Evolutionary conservation across 2,329 filamentous ascomycete species (phyloP).

Genomic region (Pseudogymnoascus pannorum): DNA sequence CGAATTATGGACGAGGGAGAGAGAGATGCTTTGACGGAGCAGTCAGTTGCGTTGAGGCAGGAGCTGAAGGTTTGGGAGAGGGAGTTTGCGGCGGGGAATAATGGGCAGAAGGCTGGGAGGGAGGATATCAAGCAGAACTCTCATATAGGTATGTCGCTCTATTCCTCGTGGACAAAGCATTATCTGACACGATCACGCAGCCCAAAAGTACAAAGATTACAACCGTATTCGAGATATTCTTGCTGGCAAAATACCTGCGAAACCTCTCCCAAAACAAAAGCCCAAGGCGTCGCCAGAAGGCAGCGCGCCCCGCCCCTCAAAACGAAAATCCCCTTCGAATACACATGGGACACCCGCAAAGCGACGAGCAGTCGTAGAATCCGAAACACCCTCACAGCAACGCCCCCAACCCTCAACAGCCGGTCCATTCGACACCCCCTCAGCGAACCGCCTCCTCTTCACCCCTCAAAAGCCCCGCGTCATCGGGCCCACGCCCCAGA

Average conservation of each 20-base stretch:
- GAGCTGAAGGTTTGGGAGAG: conserved; percentile 71
- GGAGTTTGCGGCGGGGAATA: conserved; percentile 54
- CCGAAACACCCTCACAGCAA: conserved; percentile 41
- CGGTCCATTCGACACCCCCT: conserved; percentile 47
- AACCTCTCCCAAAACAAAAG: conserved; percentile 25
- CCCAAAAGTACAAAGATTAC: conserved; percentile 71
- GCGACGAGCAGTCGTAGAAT: conserved; percentile 33
- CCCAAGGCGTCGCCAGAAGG: conserved; percentile 32
- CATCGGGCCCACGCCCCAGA: conserved; percentile 73
- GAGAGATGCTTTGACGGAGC: conserved; percentile 16
- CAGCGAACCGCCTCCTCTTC: conserved; percentile 51
- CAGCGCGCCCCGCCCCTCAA: background rate
- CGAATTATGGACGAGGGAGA: conserved; percentile 11
- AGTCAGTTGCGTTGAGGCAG: conserved; percentile 48
- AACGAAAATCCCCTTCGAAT: conserved; percentile 19
- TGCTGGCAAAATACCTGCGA: conserved; percentile 43
- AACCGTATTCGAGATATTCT: conserved; percentile 56
- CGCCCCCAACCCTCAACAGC: conserved; percentile 31
- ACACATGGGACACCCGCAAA: conserved; percentile 43
- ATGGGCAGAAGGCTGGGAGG: conserved; percentile 61
- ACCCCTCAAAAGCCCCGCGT: conserved; percentile 51
- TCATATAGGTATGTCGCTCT: conserved; percentile 52
- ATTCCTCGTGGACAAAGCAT: background rate
- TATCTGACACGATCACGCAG: conserved; percentile 34
- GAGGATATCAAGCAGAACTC: conserved; percentile 70